Base-by-base conservation (phyloP, 257 asterid species). In the Forsythia suspensa region DNA sequence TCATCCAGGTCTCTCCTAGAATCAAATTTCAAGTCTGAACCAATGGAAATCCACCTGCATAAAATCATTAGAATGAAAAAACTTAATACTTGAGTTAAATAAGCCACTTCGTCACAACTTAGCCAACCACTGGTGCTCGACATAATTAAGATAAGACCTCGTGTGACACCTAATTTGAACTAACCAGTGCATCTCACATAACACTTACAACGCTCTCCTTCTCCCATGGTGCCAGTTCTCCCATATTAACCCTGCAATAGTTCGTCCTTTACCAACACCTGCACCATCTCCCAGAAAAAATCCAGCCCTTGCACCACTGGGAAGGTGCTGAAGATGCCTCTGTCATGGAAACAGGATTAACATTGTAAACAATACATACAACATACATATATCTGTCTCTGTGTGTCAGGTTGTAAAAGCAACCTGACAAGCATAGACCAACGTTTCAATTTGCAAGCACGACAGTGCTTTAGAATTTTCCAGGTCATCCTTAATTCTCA, bases 241-340 rank as follows among this genome's bases (percentile, higher is more conserved):
- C 97, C 98, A 92, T 86, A 96, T 96, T 77, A 96, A 84, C 66
- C 99, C 99, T 70, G 98, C 99, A 78, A 96, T 89, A 70, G 98
- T 96, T 86, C 99, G 88, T 66, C 98, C 99, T 89, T 96, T 96
- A 70, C 99, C 99, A 76, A 94, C 96, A 80, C 99, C 98, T 85
- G 99, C 99, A 78, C 98, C 98, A 91, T 96, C 99, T 79, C 99
- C 98, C 74, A 94, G 89, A 85, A 96, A 96, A 92, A 96, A 96
- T 4, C 99, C 99, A 76, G 98, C 99, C 89, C 98, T 89, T 71
- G 85, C 82, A 87, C 97, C 94, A 83, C 78, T 86, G 24, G 97
- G 88, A 61, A 96, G 97, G 88, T 91, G 94, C 85, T 96, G 98
- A 81, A 87, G 92, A 86, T 96, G 98, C 78, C 99, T 92, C 98